phyloP scores from a whole-genome alignment of 116 monocot genomes.

The Cymodocea nodosa region DNA sequence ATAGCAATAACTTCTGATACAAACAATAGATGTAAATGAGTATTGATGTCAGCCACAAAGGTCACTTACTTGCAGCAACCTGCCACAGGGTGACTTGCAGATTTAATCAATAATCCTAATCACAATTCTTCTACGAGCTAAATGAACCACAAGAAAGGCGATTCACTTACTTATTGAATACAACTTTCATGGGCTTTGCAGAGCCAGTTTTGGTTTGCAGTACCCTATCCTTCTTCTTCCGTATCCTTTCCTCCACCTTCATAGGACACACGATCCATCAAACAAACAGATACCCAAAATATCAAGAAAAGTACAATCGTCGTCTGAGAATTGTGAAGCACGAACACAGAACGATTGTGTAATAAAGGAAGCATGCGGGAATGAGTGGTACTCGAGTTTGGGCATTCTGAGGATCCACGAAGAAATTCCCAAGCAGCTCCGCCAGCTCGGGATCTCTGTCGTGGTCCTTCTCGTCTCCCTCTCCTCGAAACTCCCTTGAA shows the following conservation, averaged over 20 bases:
- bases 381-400: constrained; percentile 34
- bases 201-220: constrained; percentile 78
- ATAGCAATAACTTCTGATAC: background rate
- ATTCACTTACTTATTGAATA: constrained; percentile 62
- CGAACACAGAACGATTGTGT: too few relatives aligned
- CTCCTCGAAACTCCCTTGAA: constrained; percentile 15
- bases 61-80: too few relatives aligned
- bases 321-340: too few relatives aligned
- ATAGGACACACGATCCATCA: background rate
- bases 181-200: constrained; percentile 49
- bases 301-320: too few relatives aligned
- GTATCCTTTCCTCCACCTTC: constrained; percentile 79
- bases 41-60: background rate
- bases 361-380: background rate
- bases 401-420: constrained; percentile 84
- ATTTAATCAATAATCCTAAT: background rate
- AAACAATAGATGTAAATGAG: background rate
- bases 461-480: constrained; percentile 42
- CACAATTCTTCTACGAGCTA: background rate
- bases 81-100: background rate
- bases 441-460: constrained; percentile 80
- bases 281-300: background rate
- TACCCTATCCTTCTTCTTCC: constrained; percentile 76
- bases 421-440: constrained; percentile 60
- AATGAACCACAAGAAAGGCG: background rate